phyloP scores from a whole-genome alignment of 2,329 filamentous ascomycete species.

The Nemania serpens region DNA sequence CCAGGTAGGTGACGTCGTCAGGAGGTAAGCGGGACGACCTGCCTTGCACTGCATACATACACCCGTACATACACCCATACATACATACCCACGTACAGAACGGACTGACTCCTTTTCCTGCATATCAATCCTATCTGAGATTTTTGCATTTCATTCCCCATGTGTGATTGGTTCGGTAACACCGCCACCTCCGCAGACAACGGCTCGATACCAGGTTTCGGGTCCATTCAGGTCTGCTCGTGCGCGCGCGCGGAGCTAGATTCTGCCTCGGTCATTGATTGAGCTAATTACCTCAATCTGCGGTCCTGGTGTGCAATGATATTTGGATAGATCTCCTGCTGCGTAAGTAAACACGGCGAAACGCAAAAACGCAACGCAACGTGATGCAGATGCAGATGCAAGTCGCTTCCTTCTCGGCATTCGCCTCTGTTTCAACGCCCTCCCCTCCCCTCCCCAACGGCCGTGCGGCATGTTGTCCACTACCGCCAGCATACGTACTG shows the following conservation, averaged over 20 bases:
- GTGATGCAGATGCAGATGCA: conserved; percentile 1
- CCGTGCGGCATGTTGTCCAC: conserved; percentile 1
- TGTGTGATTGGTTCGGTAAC: conserved; percentile 20
- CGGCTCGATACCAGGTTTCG: conserved; percentile 6
- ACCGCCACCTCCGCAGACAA: conserved; percentile 16
- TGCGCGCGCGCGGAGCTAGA: background rate
- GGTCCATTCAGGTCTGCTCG: background rate
- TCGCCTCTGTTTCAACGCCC: conserved; percentile 27
- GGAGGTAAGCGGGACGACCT: background rate
- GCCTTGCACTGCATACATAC: background rate
- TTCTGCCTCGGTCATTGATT: no score
- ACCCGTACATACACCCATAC: background rate
- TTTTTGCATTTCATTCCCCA: background rate
- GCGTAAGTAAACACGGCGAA: background rate
- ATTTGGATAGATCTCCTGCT: background rate
- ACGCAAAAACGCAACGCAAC: background rate
- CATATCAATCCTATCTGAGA: conserved; percentile 2
- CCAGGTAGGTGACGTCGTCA: conserved; percentile 5
- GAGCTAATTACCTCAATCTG: no score
- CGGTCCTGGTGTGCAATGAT: no score
- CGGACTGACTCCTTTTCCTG: background rate
- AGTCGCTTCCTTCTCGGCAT: conserved; percentile 20
- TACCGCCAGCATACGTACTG: background rate
- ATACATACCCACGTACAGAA: background rate
- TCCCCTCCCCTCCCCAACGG: conserved; percentile 3